Base-by-base conservation (phyloP, 2,329 filamentous ascomycete species). In the Fusarium sp. region DNA sequence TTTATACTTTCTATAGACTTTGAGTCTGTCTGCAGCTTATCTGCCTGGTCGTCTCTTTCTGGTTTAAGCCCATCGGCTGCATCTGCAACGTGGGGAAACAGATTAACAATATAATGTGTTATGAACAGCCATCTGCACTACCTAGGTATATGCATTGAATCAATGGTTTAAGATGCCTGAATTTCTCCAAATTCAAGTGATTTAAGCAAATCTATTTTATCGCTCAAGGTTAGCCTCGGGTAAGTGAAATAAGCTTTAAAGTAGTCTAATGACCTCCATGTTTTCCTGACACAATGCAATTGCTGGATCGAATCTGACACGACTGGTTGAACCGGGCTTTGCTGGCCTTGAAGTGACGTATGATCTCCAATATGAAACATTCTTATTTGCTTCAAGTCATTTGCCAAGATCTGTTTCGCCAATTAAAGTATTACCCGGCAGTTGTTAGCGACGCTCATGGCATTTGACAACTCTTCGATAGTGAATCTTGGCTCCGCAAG, bases 61-160 rank as follows among this genome's bases (percentile, higher is more conserved):
- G 51, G 58, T 20, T 58, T 63, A 63, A 64, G 29, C 43, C 41
- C 55, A 36, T 41, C n/a, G 40, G 51, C 31, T 49, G 40, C 23
- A 58, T 42, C 40, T 64, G 25, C 36, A 64, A 63, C 59, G 52
- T 58, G 60, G 60, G 59, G 60, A 64, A 52, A 25, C 33, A 39
- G 58, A 64, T 63, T 62, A 64, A 55, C 39, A 62, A 64, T 66
- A 51, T 31, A 42, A 25, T 25, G 23, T n/a, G n/a, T n/a, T n/a
- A n/a, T n/a, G n/a, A n/a, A n/a, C n/a, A n/a, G n/a, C n/a, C n/a
- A n/a, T n/a, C n/a, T n/a, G n/a, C n/a, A n/a, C n/a, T n/a, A n/a
- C n/a, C n/a, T n/a, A n/a, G n/a, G n/a, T n/a, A n/a, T n/a, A n/a
- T n/a, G n/a, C n/a, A n/a, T n/a, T n/a, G n/a, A n/a, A n/a, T n/a